phyloP scores from a whole-genome alignment of 169 alveolate genomes.

The Cryptosporidium ryanae region DNA sequence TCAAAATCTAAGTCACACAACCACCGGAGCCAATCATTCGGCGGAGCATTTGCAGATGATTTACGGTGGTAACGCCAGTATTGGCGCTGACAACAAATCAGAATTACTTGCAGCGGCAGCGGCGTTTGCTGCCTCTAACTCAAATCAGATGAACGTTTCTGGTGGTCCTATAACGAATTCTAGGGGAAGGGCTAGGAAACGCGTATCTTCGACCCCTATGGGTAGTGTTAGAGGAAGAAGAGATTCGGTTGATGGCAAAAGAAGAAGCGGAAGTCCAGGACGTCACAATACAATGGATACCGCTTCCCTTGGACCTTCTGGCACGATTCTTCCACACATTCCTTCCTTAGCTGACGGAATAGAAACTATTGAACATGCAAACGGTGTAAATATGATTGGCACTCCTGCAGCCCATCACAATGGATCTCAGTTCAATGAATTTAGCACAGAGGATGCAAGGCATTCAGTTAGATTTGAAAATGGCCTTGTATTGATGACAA shows the following conservation, averaged over 20 bases:
- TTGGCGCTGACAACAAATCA: slow-evolving; percentile 68
- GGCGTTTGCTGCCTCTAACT: slow-evolving; percentile 71
- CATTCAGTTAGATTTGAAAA: slow-evolving; percentile 73
- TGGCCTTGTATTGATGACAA: slow-evolving; percentile 70
- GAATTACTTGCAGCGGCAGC: slow-evolving; percentile 76
- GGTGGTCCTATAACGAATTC: slow-evolving; percentile 53
- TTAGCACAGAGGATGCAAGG: slow-evolving; percentile 73
- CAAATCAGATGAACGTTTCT: slow-evolving; percentile 34
- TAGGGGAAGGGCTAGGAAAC: slow-evolving; percentile 71
- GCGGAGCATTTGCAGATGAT: slow-evolving; percentile 72
- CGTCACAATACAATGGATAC: slow-evolving; percentile 50
- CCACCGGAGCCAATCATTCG: slow-evolving; percentile 42
- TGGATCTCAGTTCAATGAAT: slow-evolving; percentile 68
- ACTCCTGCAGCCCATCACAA: slow-evolving; percentile 70
- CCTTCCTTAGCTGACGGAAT: slow-evolving; percentile 67
- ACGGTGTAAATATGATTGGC: slow-evolving; percentile 41
- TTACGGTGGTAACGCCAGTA: slow-evolving; percentile 39
- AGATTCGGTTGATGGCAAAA: slow-evolving; percentile 36
- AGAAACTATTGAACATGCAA: slow-evolving; percentile 49
- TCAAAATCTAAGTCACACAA: slow-evolving; percentile 41
- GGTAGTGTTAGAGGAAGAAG: slow-evolving; percentile 74
- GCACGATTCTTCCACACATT: slow-evolving; percentile 56
- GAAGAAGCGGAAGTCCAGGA: slow-evolving; percentile 75
- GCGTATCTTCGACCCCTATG: slow-evolving; percentile 62
- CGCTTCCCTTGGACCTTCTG: slow-evolving; percentile 18